These are phyloP conservation scores for Talaromyces atroroseus DNA, from an alignment of 2,329 filamentous ascomycete genomes.

Conservation along the genomic window DNA sequence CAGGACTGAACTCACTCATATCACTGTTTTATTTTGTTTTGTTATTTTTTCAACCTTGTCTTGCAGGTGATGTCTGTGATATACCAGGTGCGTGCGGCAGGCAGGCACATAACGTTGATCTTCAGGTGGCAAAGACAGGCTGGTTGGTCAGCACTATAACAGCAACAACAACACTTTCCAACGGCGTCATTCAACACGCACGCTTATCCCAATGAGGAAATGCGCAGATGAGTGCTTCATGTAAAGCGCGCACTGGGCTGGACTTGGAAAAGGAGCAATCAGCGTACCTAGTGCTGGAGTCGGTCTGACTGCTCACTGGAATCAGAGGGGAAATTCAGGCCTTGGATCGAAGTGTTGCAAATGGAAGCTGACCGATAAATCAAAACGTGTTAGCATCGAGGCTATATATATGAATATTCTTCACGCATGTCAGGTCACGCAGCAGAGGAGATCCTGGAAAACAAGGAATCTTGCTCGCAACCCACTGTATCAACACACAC, in stretches of 20 bases:
- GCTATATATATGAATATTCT: not conserved
- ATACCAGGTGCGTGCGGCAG: constrained; percentile 1
- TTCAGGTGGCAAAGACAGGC: not conserved
- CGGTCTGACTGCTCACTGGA: too few species aligned
- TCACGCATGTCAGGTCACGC: not conserved
- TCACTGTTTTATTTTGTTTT: not conserved
- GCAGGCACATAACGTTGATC: constrained; percentile 9
- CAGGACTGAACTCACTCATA: not conserved
- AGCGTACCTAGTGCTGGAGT: too few species aligned
- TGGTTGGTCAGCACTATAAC: not conserved
- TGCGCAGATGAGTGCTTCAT: not conserved
- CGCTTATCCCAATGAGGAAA: constrained; percentile 5
- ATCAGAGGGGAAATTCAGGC: too few species aligned
- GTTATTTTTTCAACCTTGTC: not conserved
- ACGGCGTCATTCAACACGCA: not conserved
- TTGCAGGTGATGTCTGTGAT: not conserved
- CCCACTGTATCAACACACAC: not conserved
- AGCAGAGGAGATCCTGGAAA: constrained; percentile 2
- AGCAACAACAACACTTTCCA: not conserved
- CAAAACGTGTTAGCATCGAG: not conserved
- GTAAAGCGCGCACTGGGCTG: not conserved
- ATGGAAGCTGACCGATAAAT: not conserved
- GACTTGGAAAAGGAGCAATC: not conserved
- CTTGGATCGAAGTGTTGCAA: not conserved
- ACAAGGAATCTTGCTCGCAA: not conserved